A percentile compares a stretch with the other conserved stretches of the same genome.
Evolutionary conservation across 169 alveolate genomes (phyloP).

Genomic region (Eimeria acervulina): DNA sequence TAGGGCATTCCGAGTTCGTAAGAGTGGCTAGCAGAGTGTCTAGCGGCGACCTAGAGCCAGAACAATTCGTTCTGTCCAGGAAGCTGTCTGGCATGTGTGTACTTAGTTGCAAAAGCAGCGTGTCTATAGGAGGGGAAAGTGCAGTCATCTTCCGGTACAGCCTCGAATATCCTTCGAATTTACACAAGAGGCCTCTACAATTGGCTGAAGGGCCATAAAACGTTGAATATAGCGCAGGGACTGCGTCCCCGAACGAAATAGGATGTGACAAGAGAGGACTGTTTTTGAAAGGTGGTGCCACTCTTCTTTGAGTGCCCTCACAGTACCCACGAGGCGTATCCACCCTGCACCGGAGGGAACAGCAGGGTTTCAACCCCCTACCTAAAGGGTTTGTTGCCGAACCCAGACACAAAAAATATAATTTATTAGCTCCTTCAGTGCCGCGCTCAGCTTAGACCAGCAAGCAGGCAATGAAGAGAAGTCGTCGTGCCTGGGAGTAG

Average conservation of each 20-base stretch:
- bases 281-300: slow-evolving; percentile 10
- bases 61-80: too few species aligned
- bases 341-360: slow-evolving; percentile 46
- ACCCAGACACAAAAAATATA: slow-evolving; percentile 20
- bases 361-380: slow-evolving; percentile 59
- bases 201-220: slow-evolving; percentile 15
- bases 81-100: slow-evolving; percentile 7
- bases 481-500: slow-evolving; percentile 37
- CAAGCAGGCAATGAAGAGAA: slow-evolving; percentile 17
- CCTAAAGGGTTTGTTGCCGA: slow-evolving; percentile 7
- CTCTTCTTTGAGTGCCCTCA: neutral
- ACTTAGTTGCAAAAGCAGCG: neutral
- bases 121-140: neutral
- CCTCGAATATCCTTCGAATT: neutral
- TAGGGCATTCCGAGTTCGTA: neutral
- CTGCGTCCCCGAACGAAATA: slow-evolving; percentile 23
- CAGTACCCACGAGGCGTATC: slow-evolving; percentile 31
- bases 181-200: neutral
- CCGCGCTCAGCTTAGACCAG: slow-evolving; percentile 65
- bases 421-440: slow-evolving; percentile 49
- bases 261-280: slow-evolving; percentile 8
- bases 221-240: slow-evolving; percentile 10
- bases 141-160: neutral
- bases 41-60: too few species aligned
- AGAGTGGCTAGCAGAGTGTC: too few species aligned